A percentile compares a stretch with the other conserved stretches of the same genome.
Conservation (phyloP, 2,329 filamentous ascomycete species). For the Metarhizium sp. region DNA sequence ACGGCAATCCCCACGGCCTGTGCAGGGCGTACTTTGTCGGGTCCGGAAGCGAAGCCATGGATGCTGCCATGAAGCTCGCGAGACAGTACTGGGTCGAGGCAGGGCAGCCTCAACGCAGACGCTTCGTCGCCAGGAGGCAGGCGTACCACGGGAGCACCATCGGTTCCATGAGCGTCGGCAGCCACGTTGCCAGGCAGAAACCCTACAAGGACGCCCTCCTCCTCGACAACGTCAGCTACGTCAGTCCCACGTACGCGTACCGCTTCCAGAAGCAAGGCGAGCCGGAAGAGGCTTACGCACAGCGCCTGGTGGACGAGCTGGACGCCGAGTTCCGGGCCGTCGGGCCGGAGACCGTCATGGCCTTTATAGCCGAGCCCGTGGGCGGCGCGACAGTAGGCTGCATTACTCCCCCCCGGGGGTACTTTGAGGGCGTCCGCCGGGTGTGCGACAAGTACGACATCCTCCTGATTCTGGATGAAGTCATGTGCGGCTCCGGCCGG, state of each 20-base stretch:
- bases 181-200: conserved; percentile 49
- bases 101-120: conserved; percentile 21
- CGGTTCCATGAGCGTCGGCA: conserved; percentile 55
- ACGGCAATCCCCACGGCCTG: conserved; percentile 26
- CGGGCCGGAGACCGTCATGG: conserved; percentile 57
- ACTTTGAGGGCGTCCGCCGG: conserved; percentile 56
- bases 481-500: conserved; percentile 61
- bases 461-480: conserved; percentile 69
- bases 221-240: conserved; percentile 40
- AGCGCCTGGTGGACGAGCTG: conserved; percentile 52
- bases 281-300: conserved; percentile 48
- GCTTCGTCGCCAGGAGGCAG: conserved; percentile 33
- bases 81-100: conserved; percentile 37
- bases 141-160: conserved; percentile 44
- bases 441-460: conserved; percentile 64
- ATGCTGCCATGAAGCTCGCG: conserved; percentile 39
- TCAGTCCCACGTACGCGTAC: conserved; percentile 61
- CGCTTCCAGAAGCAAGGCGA: conserved; percentile 43
- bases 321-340: conserved; percentile 56
- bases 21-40: conserved; percentile 27
- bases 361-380: conserved; percentile 65
- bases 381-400: conserved; percentile 61
- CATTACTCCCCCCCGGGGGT: conserved; percentile 55
- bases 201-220: conserved; percentile 40
- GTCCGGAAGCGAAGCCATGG: conserved; percentile 30